phyloP scores from a whole-genome alignment of 352 stramenopile species.

The Pythium aquatile region DNA sequence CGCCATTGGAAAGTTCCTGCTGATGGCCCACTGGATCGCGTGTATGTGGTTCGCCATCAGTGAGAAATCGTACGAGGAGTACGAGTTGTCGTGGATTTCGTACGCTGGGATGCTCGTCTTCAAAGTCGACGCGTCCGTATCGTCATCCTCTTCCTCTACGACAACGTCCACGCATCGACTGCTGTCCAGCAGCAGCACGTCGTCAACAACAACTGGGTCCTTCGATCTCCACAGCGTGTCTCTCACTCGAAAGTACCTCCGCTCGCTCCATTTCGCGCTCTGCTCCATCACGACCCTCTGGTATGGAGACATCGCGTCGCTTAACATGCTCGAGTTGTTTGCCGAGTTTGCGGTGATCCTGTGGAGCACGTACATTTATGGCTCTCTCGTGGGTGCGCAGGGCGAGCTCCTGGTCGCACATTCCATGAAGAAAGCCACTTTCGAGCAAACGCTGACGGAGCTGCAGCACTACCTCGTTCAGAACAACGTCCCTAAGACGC shows the following conservation, averaged over 20 bases:
- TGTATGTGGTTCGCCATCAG: slow-evolving; percentile 58
- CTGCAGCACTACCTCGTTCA: slow-evolving; percentile 71
- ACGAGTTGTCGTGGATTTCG: slow-evolving; percentile 55
- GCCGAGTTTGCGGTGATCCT: slow-evolving; percentile 57
- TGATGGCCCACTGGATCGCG: slow-evolving; percentile 61
- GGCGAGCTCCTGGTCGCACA: slow-evolving; percentile 51
- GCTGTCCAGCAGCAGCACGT: slow-evolving; percentile 8
- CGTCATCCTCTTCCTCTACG: slow-evolving; percentile 11
- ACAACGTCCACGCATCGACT: slow-evolving; percentile 6
- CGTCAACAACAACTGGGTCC: slow-evolving; percentile 1
- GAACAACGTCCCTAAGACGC: slow-evolving; percentile 59
- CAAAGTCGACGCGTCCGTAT: slow-evolving; percentile 17
- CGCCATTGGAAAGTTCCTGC: slow-evolving; percentile 47
- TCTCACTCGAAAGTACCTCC: slow-evolving; percentile 58
- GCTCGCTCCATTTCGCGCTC: slow-evolving; percentile 59
- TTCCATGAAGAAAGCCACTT: slow-evolving; percentile 43
- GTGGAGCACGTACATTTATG: slow-evolving; percentile 72
- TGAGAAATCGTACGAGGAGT: slow-evolving; percentile 36
- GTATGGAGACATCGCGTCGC: slow-evolving; percentile 67
- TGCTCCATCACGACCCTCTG: slow-evolving; percentile 70
- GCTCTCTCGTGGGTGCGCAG: slow-evolving; percentile 56
- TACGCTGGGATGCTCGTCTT: slow-evolving; percentile 51
- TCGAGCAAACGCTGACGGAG: slow-evolving; percentile 64
- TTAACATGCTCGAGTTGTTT: slow-evolving; percentile 63
- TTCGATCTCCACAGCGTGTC: slow-evolving; percentile 34